Evolutionary conservation across 116 monocot genomes (phyloP), one percentile per base, ranked within the genome.

Genomic region (Dioscorea cayenensis): DNA sequence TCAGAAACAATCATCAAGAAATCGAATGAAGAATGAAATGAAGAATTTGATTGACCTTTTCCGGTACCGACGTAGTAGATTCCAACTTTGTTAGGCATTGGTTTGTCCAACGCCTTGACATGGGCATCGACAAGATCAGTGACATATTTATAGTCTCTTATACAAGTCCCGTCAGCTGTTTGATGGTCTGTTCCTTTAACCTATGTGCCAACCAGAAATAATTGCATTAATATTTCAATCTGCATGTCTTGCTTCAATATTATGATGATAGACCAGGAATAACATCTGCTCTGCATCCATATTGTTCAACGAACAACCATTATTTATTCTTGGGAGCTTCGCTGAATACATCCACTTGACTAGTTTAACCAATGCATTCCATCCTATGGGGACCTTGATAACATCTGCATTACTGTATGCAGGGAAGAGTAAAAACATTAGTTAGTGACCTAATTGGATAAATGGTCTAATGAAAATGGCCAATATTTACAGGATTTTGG

Each of bases 21-120:
- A 11, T 16, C 0, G n/a, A 16, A 58, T 23, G 51, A 28, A 52
- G 23, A 70, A 70, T 11, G 28, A 6, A 70, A 55, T 25, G 27
- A 23, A 11, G 27, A 17, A 51, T 28, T 32, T 48, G 68, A 18
- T 21, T 75, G 22, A 92, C 96, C 96, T 92, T 86, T 90, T 73
- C 96, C 96, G 0, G 93, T 97, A 22, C 96, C 96, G 25, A 97
- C 96, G 61, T 97, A 92, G 81, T 92, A 97, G 62, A 97, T 92
- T 51, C 96, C 90, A 74, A 97, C 86, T 69, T 90, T 80, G 16
- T 81, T 82, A 35, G 82, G 84, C 60, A 49, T 78, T 36, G 93
- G 88, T 62, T 90, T 88, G 79, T 80, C 81, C 28, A 97, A 90
- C 59, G 96, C 96, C 66, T 97, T 97, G 35, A 92, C 96, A 81